phyloP scores from a whole-genome alignment of 805 yeast genomes.

The Wickerhamomyces ciferrii region DNA sequence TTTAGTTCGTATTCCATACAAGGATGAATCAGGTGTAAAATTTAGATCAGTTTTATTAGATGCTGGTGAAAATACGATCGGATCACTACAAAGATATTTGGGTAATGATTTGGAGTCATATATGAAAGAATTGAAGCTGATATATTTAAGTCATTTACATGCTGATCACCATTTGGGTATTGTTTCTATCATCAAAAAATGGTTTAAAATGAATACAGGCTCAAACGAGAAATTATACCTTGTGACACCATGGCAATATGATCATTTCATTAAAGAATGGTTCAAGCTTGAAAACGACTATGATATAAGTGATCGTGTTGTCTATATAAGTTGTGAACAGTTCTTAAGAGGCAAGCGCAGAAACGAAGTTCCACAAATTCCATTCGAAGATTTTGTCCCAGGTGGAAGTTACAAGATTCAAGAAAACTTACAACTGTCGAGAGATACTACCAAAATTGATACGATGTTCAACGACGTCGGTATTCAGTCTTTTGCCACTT shows the following conservation, averaged over 20 bases:
- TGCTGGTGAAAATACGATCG: conserved; percentile 94
- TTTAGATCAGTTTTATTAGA: conserved; percentile 61
- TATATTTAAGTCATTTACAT: conserved; percentile 85
- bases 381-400: conserved; percentile 16
- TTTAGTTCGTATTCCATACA: conserved; percentile 63
- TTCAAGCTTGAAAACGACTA: conserved; percentile 35
- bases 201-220: conserved; percentile 44
- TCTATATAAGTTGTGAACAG: conserved; percentile 57
- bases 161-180: conserved; percentile 96
- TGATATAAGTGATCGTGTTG: conserved; percentile 36
- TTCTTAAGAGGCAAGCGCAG: conserved; percentile 36
- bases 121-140: conserved; percentile 55
- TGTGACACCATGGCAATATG: conserved; percentile 72
- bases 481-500: conserved; percentile 44
- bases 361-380: conserved; percentile 24
- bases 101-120: conserved; percentile 38
- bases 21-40: conserved; percentile 7
- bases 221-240: conserved; percentile 44
- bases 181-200: conserved; percentile 59
- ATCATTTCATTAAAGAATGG: conserved; percentile 69
- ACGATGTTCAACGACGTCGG: conserved; percentile 36
- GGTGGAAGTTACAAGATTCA: neutral
- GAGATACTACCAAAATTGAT: conserved; percentile 24
- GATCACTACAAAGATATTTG: conserved; percentile 59
- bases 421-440: conserved; percentile 1